Conservation (phyloP, 805 yeast species). For the Starmerella powellii region DNA sequence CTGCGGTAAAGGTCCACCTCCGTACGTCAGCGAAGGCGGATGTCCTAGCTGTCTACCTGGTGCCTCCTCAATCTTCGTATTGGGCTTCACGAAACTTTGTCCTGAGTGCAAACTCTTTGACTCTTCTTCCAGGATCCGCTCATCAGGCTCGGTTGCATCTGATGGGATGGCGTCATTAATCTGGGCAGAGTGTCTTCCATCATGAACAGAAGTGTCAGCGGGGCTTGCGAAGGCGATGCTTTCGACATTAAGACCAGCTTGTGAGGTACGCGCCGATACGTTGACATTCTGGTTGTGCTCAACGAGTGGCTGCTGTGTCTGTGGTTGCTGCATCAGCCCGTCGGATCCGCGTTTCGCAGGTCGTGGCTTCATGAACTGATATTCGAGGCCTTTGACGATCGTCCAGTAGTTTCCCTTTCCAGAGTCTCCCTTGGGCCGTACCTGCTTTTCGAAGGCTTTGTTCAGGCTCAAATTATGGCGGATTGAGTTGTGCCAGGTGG, state of each 20-base stretch:
- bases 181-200: neutral
- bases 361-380: constrained; percentile 52
- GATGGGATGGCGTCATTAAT: constrained; percentile 9
- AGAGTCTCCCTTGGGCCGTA: constrained; percentile 55
- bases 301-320: neutral
- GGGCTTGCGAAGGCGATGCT: no score
- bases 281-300: no score
- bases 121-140: constrained; percentile 5
- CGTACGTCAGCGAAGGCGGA: neutral
- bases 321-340: neutral
- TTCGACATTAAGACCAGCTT: no score
- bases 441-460: constrained; percentile 84
- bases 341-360: constrained; percentile 12
- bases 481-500: constrained; percentile 96
- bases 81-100: no score
- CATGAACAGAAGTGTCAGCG: no score
- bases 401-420: constrained; percentile 82
- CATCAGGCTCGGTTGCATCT: constrained; percentile 18
- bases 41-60: no score
- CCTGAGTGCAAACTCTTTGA: neutral
- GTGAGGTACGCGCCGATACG: no score
- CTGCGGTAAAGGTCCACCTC: constrained; percentile 1
- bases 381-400: constrained; percentile 70
- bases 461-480: constrained; percentile 87
- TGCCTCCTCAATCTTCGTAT: no score